These are phyloP conservation scores for Halophytophthora polymorphica DNA, from an alignment of 352 stramenopile genomes.

Conservation along the genomic window DNA sequence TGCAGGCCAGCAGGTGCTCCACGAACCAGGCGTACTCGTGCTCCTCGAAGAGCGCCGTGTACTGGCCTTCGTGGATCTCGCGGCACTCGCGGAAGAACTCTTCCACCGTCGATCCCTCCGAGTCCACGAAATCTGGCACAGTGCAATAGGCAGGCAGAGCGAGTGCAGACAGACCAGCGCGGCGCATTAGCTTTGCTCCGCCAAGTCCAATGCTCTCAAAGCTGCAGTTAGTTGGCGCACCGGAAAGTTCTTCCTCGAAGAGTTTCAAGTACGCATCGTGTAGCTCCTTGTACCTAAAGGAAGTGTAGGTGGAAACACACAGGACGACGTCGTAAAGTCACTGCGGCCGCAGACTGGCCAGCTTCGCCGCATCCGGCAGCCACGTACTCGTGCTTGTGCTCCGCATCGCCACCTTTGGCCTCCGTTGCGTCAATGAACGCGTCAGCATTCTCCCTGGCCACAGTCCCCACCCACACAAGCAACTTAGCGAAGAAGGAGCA, in stretches of 20 bases:
- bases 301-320: not conserved
- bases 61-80: slow-evolving; percentile 56
- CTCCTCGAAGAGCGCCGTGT: slow-evolving; percentile 66
- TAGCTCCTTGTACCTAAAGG: slow-evolving; percentile 63
- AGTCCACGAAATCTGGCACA: slow-evolving; percentile 62
- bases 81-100: slow-evolving; percentile 71
- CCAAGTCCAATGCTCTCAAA: not conserved
- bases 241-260: slow-evolving; percentile 68
- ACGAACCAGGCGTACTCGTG: slow-evolving; percentile 76
- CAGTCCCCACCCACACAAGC: not conserved
- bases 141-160: not conserved
- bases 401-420: slow-evolving; percentile 55
- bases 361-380: not conserved
- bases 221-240: slow-evolving; percentile 11
- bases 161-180: not conserved
- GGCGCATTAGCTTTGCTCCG: not conserved
- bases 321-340: not conserved
- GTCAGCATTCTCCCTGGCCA: slow-evolving; percentile 50
- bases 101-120: slow-evolving; percentile 56
- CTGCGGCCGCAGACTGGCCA: not conserved
- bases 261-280: slow-evolving; percentile 72
- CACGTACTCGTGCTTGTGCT: slow-evolving; percentile 75
- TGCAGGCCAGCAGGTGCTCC: slow-evolving; percentile 69
- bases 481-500: not conserved
- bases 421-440: slow-evolving; percentile 63